Evolutionary conservation across 768 basidiomycete genomes (phyloP).

Genomic region (Boletus fagicola): DNA sequence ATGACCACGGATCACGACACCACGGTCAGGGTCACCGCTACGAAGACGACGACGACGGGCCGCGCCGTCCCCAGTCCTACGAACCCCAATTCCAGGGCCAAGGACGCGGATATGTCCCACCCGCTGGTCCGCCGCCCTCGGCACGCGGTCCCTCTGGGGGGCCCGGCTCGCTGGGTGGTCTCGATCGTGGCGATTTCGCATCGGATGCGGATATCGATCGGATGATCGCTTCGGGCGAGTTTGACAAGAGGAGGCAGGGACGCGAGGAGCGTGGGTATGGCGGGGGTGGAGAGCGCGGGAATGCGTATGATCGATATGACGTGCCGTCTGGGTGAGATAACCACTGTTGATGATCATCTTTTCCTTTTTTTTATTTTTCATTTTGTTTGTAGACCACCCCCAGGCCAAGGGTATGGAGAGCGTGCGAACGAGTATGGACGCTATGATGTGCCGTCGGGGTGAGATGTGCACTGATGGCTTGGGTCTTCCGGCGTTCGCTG

Average conservation of each 20-base stretch:
- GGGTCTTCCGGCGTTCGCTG: not conserved
- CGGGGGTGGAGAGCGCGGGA: not conserved
- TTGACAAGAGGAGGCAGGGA: not conserved
- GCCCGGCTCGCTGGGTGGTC: constrained; percentile 11
- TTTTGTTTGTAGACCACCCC: constrained; percentile 7
- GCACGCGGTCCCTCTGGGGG: not conserved
- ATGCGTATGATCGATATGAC: not conserved
- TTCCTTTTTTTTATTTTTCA: not conserved
- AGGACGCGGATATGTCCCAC: not conserved
- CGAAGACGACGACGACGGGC: constrained; percentile 1
- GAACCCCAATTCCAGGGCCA: not conserved
- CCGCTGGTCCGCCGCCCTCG: constrained; percentile 6
- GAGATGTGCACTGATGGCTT: not conserved
- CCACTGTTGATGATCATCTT: not conserved
- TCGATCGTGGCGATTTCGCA: constrained; percentile 29
- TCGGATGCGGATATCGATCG: constrained; percentile 26
- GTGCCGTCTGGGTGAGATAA: constrained; percentile 13
- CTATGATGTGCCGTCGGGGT: constrained; percentile 16
- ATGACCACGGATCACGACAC: not conserved
- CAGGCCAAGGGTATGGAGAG: not conserved
- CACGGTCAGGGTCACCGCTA: not conserved
- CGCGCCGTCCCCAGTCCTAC: constrained; percentile 1
- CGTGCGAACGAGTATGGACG: constrained; percentile 1
- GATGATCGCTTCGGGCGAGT: constrained; percentile 20
- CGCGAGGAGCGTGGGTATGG: not conserved